These are phyloP conservation scores for Kluyveromyces sp. DNA, from an alignment of 1,139 yeast species.

Conservation along the genomic window DNA sequence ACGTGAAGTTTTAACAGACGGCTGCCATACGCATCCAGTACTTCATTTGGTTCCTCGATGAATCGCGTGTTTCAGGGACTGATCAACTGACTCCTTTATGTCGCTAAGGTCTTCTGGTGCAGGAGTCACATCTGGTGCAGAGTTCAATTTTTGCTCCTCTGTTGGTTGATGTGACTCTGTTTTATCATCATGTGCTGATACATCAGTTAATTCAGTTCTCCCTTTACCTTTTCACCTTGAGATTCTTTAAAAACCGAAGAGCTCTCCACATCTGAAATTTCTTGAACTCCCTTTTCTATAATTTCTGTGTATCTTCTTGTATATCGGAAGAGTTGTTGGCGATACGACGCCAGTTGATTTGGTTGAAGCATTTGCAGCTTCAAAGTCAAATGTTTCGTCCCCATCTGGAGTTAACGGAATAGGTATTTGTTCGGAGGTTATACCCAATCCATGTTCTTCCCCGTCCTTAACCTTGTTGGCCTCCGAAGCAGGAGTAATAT, in stretches of 20 bases:
- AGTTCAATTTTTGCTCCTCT: background rate
- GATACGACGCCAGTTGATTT: no score
- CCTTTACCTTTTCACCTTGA: no score
- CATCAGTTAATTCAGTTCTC: no score
- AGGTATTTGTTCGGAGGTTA: background rate
- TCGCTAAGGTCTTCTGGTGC: no score
- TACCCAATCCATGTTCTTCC: conserved; percentile 3
- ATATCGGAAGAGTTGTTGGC: no score
- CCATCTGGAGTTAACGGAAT: background rate
- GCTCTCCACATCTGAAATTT: no score
- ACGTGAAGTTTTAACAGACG: background rate
- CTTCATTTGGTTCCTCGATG: background rate
- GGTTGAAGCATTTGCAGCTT: background rate
- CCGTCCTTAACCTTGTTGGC: background rate
- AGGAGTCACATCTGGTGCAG: background rate
- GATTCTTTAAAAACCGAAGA: no score
- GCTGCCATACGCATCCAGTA: background rate
- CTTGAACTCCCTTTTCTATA: no score
- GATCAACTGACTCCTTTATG: background rate
- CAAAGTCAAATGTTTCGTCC: conserved; percentile 12
- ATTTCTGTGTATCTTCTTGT: no score
- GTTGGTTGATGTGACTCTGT: background rate
- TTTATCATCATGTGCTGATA: background rate
- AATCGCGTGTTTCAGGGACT: background rate
- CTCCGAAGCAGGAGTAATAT: conserved; percentile 24